These are phyloP conservation scores for Buddleja alternifolia DNA, from an alignment of 257 asterid genomes.

Conservation along the genomic window DNA sequence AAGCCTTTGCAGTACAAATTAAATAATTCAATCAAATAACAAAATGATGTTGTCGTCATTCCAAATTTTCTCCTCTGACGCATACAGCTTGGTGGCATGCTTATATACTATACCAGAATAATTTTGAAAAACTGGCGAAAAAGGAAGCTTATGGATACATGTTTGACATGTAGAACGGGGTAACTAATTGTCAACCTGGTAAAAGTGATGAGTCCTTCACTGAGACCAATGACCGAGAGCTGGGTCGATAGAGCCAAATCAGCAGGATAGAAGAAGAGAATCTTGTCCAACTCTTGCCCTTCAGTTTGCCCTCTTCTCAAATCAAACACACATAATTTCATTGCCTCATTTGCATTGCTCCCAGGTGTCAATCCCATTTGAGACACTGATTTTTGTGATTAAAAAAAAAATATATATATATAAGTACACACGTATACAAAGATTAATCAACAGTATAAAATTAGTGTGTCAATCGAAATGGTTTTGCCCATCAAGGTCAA, in stretches of 20 bases:
- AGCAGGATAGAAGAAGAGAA: slow-evolving; percentile 85
- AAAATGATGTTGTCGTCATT: neutral
- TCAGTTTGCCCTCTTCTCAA: slow-evolving; percentile 95
- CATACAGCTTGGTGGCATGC: neutral
- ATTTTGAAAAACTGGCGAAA: neutral
- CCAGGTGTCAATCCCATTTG: slow-evolving; percentile 72
- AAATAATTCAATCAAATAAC: neutral
- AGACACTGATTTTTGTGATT: slow-evolving; percentile 14
- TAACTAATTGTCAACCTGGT: slow-evolving; percentile 60
- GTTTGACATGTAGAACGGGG: neutral
- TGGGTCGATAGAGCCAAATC: slow-evolving; percentile 76
- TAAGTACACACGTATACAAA: neutral
- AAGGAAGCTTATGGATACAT: neutral
- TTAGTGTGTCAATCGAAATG: neutral
- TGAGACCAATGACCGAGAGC: slow-evolving; percentile 91
- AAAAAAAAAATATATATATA: slow-evolving; percentile 18
- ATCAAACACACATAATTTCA: slow-evolving; percentile 89
- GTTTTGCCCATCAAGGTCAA: neutral
- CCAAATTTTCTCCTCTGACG: neutral
- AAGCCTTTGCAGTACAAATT: neutral
- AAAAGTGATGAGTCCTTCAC: slow-evolving; percentile 89
- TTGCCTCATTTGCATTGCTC: slow-evolving; percentile 50
- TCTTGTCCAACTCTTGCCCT: slow-evolving; percentile 97
- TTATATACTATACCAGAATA: neutral
- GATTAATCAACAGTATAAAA: neutral